Evolutionary conservation across 305 asterid species (phyloP).

Genomic region (Fraxinus dipetala): DNA sequence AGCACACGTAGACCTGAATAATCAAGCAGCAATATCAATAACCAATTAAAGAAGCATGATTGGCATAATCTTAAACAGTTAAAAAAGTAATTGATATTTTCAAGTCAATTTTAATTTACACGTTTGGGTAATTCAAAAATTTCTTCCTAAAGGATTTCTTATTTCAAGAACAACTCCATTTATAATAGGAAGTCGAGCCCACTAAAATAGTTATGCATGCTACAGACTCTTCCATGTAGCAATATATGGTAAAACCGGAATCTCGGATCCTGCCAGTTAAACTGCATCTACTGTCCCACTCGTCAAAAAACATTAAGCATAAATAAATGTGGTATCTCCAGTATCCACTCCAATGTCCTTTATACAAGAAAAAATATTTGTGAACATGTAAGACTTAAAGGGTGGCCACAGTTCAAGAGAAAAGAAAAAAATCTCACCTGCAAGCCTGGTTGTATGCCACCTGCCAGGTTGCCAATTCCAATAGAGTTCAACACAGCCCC

Average conservation of each 20-base stretch:
- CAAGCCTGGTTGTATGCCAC: slow-evolving; percentile 52
- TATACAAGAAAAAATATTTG: background rate
- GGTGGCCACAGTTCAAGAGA: background rate
- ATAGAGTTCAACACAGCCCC: slow-evolving; percentile 81
- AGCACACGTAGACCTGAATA: background rate
- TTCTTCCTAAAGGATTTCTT: background rate
- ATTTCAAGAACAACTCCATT: background rate
- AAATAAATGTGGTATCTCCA: background rate
- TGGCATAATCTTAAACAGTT: background rate
- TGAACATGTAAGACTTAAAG: background rate
- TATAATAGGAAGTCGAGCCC: background rate
- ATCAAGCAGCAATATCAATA: background rate
- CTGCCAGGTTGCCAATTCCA: slow-evolving; percentile 61
- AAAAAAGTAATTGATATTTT: background rate
- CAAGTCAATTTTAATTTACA: background rate
- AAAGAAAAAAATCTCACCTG: slow-evolving; percentile 38
- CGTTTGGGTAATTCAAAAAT: background rate
- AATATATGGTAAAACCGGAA: background rate
- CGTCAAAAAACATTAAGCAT: background rate
- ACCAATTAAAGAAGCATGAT: background rate
- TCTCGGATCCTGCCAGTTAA: background rate
- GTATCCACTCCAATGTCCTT: background rate
- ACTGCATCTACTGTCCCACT: background rate
- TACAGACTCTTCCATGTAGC: background rate
- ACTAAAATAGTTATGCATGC: background rate